Conservation (phyloP, 306 rosid genomes). For the Vigna unguiculata region DNA sequence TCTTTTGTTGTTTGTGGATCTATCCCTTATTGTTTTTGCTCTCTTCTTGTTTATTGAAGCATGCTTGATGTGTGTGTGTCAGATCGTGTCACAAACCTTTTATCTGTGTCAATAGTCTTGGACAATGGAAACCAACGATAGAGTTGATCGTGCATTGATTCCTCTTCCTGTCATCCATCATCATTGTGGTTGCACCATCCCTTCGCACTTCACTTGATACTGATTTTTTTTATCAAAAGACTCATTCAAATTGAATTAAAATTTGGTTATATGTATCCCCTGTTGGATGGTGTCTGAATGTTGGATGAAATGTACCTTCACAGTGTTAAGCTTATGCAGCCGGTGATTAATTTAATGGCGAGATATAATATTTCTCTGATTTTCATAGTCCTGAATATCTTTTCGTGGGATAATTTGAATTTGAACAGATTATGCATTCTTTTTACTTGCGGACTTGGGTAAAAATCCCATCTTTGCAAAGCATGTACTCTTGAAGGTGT, state of each 20-base stretch:
- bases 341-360: conserved; percentile 19
- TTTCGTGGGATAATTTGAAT: conserved; percentile 3
- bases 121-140: conserved; percentile 17
- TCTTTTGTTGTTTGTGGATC: conserved; percentile 7
- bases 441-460: conserved; percentile 12
- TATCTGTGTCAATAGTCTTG: conserved; percentile 9
- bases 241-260: conserved; percentile 23
- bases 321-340: neutral
- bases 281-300: conserved; percentile 38
- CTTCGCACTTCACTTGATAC: conserved; percentile 28
- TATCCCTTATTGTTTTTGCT: conserved; percentile 24
- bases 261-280: neutral
- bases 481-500: conserved; percentile 26
- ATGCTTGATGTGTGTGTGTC: conserved; percentile 36
- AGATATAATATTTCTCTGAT: conserved; percentile 19
- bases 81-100: conserved; percentile 58
- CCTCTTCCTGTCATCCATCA: conserved; percentile 6
- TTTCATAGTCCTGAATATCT: conserved; percentile 33
- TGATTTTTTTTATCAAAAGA: neutral
- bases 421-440: conserved; percentile 11
- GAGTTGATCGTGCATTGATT: conserved; percentile 51
- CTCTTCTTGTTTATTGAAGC: conserved; percentile 7
- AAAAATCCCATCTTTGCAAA: neutral
- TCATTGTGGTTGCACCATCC: conserved; percentile 32
- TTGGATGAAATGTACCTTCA: conserved; percentile 40